phyloP scores from a whole-genome alignment of 2,329 filamentous ascomycete species.

The Microdochium trichocladiopsis region DNA sequence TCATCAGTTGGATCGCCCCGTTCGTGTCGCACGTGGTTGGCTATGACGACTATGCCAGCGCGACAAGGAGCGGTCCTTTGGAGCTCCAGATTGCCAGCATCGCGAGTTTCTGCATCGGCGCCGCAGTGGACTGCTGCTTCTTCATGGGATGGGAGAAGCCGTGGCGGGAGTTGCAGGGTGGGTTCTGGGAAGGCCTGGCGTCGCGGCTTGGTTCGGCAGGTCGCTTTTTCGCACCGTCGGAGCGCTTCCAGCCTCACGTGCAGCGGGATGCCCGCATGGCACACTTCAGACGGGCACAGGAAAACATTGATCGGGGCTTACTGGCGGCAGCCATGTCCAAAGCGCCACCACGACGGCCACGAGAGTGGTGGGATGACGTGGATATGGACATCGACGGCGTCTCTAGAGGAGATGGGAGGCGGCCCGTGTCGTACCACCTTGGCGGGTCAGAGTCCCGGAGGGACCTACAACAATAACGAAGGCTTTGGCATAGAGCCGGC shows the following conservation, averaged over 20 bases:
- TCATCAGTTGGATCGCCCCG: slow-evolving; percentile 65
- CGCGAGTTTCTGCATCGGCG: slow-evolving; percentile 57
- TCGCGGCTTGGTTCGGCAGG: slow-evolving; percentile 10
- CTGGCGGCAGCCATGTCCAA: slow-evolving; percentile 5
- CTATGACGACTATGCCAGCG: slow-evolving; percentile 31
- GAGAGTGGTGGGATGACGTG: slow-evolving; percentile 32
- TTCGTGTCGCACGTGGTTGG: slow-evolving; percentile 58
- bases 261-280: slow-evolving; percentile 29
- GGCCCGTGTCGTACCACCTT: not conserved
- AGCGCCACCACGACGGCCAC: slow-evolving; percentile 9
- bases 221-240: not conserved
- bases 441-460: not conserved
- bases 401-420: not conserved
- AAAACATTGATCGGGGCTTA: slow-evolving; percentile 22
- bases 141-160: slow-evolving; percentile 66
- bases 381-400: slow-evolving; percentile 9
- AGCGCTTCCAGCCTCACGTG: not conserved
- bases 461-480: not conserved
- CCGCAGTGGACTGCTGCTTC: slow-evolving; percentile 59
- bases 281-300: slow-evolving; percentile 38
- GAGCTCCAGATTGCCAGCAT: slow-evolving; percentile 47
- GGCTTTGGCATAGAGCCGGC: not conserved
- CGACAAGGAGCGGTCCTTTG: slow-evolving; percentile 37
- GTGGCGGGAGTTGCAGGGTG: slow-evolving; percentile 48
- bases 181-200: slow-evolving; percentile 21